Evolutionary conservation across 257 asterid species (phyloP).

Genomic region (Coffea canephora): DNA sequence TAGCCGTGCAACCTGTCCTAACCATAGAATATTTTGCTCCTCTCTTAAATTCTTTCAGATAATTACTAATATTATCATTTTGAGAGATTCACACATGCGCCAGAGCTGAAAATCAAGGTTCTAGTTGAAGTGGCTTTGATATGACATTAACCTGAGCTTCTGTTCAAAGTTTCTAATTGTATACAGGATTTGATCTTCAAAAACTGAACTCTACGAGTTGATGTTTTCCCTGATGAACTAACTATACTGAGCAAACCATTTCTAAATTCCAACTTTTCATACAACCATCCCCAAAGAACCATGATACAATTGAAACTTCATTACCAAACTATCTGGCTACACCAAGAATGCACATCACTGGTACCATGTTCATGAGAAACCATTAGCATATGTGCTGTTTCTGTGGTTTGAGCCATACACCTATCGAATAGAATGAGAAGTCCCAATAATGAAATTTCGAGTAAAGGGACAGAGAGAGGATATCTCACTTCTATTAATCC

Average conservation of each 20-base stretch:
- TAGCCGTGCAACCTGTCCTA: neutral
- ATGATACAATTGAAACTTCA: neutral
- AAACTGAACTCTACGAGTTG: too few species aligned
- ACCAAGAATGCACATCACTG: neutral
- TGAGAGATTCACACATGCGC: too few species aligned
- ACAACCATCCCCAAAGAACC: neutral
- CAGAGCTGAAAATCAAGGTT: too few species aligned
- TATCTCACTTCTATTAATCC: neutral
- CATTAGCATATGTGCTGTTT: neutral
- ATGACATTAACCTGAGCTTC: too few species aligned
- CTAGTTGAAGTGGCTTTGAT: too few species aligned
- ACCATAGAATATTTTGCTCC: neutral
- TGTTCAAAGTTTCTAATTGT: too few species aligned
- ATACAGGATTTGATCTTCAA: too few species aligned
- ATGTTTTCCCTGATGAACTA: too few species aligned
- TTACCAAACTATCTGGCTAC: neutral
- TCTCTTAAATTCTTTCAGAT: neutral
- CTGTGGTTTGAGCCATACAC: neutral
- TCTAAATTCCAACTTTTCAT: neutral
- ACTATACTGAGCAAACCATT: neutral
- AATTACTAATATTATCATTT: neutral
- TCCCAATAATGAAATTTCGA: neutral
- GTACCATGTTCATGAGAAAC: neutral
- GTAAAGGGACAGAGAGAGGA: neutral
- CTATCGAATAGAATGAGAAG: neutral